Percentiles rank a stretch among this genome's conserved stretches.
Conservation (phyloP, 371 early-diverging fungal genomes). For the Saksenaea vasiformis region DNA sequence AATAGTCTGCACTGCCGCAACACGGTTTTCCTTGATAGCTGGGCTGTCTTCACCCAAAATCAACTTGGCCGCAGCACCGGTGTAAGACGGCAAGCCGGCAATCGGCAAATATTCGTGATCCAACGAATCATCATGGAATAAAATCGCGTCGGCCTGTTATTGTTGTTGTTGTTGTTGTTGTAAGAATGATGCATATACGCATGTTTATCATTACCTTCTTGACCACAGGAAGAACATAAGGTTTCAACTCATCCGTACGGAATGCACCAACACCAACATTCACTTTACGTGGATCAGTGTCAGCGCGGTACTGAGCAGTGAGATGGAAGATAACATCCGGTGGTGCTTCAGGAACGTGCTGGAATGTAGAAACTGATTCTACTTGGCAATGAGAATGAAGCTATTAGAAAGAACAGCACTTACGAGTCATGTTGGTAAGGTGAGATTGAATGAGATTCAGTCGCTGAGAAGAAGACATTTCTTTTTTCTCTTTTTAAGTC, state of each 20-base stretch:
- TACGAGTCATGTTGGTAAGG: conserved; percentile 13
- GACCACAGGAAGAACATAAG: conserved; percentile 95
- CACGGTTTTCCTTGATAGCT: conserved; percentile 76
- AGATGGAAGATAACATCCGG: conserved; percentile 92
- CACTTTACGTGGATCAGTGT: conserved; percentile 78
- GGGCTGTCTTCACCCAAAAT: conserved; percentile 83
- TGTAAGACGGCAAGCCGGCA: conserved; percentile 78
- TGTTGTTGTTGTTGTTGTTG: too few relatives aligned
- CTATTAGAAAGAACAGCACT: background rate
- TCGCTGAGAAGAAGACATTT: conserved; percentile 17
- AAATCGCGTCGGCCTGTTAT: conserved; percentile 75
- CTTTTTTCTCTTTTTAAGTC: conserved; percentile 1
- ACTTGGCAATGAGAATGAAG: background rate
- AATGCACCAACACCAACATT: conserved; percentile 98
- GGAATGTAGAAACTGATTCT: conserved; percentile 56
- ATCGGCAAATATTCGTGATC: conserved; percentile 97
- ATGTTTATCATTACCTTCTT: conserved; percentile 62
- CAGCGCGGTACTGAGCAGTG: conserved; percentile 81
- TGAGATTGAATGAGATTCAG: conserved; percentile 22
- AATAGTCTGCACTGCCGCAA: conserved; percentile 83
- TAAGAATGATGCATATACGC: background rate
- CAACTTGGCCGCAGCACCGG: conserved; percentile 74
- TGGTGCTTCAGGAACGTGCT: conserved; percentile 72
- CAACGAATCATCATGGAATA: conserved; percentile 67
- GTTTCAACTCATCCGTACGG: conserved; percentile 89